These are phyloP conservation scores for Cadophora malorum DNA, from an alignment of 2,329 filamentous ascomycete genomes.

Conservation along the genomic window DNA sequence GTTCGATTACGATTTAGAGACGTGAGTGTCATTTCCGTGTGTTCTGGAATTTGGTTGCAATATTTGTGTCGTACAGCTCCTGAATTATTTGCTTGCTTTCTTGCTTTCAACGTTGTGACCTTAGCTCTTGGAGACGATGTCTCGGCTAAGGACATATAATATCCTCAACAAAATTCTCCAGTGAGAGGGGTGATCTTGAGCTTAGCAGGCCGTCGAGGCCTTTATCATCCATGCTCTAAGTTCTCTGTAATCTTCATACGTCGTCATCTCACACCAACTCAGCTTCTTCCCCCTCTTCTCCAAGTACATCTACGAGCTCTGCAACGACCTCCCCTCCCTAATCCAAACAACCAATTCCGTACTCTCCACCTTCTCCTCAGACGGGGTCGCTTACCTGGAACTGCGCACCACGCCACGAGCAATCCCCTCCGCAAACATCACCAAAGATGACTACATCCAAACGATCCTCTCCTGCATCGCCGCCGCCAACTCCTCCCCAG, in stretches of 20 bases:
- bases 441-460: constrained; percentile 65
- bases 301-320: constrained; percentile 79
- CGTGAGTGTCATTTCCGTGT: constrained; percentile 54
- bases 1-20: constrained; percentile 72
- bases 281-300: constrained; percentile 83
- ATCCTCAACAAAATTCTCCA: not conserved
- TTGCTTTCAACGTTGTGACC: not conserved
- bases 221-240: not conserved
- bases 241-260: not conserved
- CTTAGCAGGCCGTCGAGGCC: no score
- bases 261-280: constrained; percentile 22
- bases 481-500: constrained; percentile 49
- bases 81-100: not conserved
- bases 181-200: no score
- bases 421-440: constrained; percentile 58
- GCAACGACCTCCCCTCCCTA: constrained; percentile 66
- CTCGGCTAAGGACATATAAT: not conserved
- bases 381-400: constrained; percentile 80
- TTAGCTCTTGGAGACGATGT: not conserved
- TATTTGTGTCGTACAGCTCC: not conserved
- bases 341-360: constrained; percentile 69
- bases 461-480: constrained; percentile 69
- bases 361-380: constrained; percentile 67
- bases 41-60: not conserved
- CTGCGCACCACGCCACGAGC: constrained; percentile 79